Conservation (phyloP, 495 filamentous ascomycete genomes). For the Xylaria flabelliformis region DNA sequence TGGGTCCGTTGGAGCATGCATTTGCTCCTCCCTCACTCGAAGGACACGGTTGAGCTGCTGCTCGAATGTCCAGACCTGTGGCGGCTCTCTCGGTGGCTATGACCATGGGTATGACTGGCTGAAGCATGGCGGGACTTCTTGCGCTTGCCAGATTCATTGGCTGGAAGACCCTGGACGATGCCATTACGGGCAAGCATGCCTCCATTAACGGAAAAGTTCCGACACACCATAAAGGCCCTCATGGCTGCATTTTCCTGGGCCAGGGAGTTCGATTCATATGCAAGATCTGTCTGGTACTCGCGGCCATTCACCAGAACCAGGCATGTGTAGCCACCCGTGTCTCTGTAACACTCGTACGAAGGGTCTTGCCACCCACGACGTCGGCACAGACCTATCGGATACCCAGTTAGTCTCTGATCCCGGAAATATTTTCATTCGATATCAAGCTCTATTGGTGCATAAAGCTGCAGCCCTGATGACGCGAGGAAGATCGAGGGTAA, state of each 20-base stretch:
- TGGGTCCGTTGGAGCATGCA: slow-evolving; percentile 23
- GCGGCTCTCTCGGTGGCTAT: slow-evolving; percentile 45
- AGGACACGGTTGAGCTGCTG: slow-evolving; percentile 64
- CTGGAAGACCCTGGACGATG: slow-evolving; percentile 86
- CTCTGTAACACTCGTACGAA: slow-evolving; percentile 80
- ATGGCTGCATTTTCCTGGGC: slow-evolving; percentile 95
- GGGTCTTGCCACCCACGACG: slow-evolving; percentile 96
- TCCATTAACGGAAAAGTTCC: slow-evolving; percentile 98
- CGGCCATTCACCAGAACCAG: slow-evolving; percentile 94
- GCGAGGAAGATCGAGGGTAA: slow-evolving; percentile 42
- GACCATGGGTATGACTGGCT: slow-evolving; percentile 46
- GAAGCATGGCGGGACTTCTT: slow-evolving; percentile 55
- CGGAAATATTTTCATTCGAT: slow-evolving; percentile 39
- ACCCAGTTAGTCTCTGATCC: slow-evolving; percentile 53
- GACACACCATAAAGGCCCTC: slow-evolving; percentile 96
- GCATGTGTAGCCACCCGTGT: slow-evolving; percentile 80
- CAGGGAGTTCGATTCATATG: slow-evolving; percentile 77
- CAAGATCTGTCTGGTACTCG: slow-evolving; percentile 91
- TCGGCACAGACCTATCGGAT: slow-evolving; percentile 84
- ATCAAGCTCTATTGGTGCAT: slow-evolving; percentile 37
- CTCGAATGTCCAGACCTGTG: slow-evolving; percentile 58
- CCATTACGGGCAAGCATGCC: slow-evolving; percentile 86
- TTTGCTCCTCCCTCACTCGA: slow-evolving; percentile 48
- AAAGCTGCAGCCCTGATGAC: slow-evolving; percentile 44
- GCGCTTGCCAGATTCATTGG: slow-evolving; percentile 57